Base-by-base conservation (phyloP, 139 green algal genomes). In the Limnomonas spitsbergensis region DNA sequence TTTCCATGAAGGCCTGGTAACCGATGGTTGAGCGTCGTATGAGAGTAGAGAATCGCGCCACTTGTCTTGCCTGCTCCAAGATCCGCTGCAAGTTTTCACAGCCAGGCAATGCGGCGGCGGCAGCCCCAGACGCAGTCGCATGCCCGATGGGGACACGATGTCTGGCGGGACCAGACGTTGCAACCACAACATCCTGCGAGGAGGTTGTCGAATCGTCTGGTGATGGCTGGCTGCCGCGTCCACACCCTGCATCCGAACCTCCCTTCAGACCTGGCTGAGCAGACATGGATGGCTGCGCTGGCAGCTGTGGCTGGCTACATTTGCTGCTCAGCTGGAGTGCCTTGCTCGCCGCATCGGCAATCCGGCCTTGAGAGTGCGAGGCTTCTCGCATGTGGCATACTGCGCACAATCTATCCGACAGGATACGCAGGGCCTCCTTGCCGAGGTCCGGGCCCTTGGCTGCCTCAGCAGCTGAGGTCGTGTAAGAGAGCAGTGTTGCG, bases 1-100 rank as follows among this genome's bases (percentile, higher is more conserved):
- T 69, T 40, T 85, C 81, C 40, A 85, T 32, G 3, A 85, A 80
- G 0, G 37, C 69, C 71, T 85, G 68, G 26, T 82, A 82, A n/a
- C 70, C 53, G 38, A 78, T 75, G 1, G 38, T 68, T 20, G 81
- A 82, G 27, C 76, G 69, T 4, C 54, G 39, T 53, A 82, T 73
- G n/a, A 53, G 66, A 3, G 79, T 56, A 1, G 76, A 74, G 56
- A 82, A 73, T 26, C 54, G 54, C 24, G 37, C 4, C 24, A 76
- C 72, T 4, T 47, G 37, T 3, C 31, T 31, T 0, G 81, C 81
- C 31, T 66, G 66, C 7, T 31, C 31, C 3, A 85, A 0, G 9
- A 85, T 42, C 36, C 78, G 73, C 47, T 14, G 14, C 27, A 81
- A 32, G 40, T 40, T 73, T 2, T 78, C 80, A 35, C 2, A 9